Evolutionary conservation across 192 early-diverging fungal genomes (phyloP).

Genomic region (Mortierella alpina): DNA sequence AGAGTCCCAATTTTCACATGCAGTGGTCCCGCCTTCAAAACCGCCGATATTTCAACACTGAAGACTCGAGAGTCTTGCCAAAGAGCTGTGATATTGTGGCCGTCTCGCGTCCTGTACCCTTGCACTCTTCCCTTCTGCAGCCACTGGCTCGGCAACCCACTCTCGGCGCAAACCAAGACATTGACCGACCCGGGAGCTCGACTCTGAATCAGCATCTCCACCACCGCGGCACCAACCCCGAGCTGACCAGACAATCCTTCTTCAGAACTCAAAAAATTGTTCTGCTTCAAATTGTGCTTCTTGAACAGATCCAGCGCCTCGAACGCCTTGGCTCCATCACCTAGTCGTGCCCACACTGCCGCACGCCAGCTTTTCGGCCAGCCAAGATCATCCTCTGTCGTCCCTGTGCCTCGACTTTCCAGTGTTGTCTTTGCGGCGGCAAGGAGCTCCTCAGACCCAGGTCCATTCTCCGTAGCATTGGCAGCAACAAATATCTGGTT

Average conservation of each 20-base stretch:
- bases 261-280: conserved; percentile 26
- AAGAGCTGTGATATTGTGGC: conserved; percentile 11
- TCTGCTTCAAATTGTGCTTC: conserved; percentile 4
- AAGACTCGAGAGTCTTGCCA: conserved; percentile 23
- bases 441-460: conserved; percentile 6
- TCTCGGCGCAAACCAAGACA: conserved; percentile 15
- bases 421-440: conserved; percentile 18
- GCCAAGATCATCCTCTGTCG: conserved; percentile 5
- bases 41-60: conserved; percentile 10
- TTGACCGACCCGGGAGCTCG: conserved; percentile 15
- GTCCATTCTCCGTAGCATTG: neutral
- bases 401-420: conserved; percentile 9
- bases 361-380: conserved; percentile 50
- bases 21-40: conserved; percentile 9
- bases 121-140: conserved; percentile 10
- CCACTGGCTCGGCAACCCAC: conserved; percentile 28
- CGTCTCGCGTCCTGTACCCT: conserved; percentile 34
- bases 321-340: conserved; percentile 7
- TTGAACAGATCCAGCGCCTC: conserved; percentile 17
- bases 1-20: conserved; percentile 14
- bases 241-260: conserved; percentile 30
- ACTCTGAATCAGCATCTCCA: conserved; percentile 46
- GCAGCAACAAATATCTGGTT: conserved; percentile 10
- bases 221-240: conserved; percentile 32
- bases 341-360: conserved; percentile 38